Evolutionary conservation across 495 filamentous ascomycete genomes (phyloP).

Genomic region (Talaromyces proteolyticus): DNA sequence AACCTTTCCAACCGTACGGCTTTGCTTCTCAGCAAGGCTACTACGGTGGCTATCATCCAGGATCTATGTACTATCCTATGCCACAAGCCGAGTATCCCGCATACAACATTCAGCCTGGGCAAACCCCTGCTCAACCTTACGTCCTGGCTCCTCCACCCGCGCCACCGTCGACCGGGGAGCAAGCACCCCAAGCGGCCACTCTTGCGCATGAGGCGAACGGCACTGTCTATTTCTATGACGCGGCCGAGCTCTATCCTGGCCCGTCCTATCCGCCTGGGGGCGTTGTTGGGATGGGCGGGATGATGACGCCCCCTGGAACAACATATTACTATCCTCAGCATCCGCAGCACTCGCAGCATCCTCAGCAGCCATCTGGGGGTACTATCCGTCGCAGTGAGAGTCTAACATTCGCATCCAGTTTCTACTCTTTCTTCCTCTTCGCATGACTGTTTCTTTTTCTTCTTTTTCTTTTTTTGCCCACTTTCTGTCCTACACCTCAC

Average conservation of each 20-base stretch:
- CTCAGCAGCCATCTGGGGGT: conserved; percentile 47
- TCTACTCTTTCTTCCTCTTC: too few relatives aligned
- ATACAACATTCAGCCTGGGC: conserved; percentile 13
- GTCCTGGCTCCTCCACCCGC: conserved; percentile 39
- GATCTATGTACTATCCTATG: conserved; percentile 47
- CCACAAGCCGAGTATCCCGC: conserved; percentile 29
- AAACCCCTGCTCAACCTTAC: conserved; percentile 4
- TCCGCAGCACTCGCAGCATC: too few relatives aligned
- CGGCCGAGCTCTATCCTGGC: conserved; percentile 57
- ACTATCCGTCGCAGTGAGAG: too few relatives aligned
- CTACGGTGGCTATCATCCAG: conserved; percentile 54
- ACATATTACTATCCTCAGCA: conserved; percentile 71
- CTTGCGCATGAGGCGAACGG: conserved; percentile 91
- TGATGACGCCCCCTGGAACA: conserved; percentile 67
- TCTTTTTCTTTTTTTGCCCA: conserved; percentile 8
- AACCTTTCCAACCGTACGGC: conserved; percentile 78
- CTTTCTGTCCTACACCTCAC: conserved; percentile 6
- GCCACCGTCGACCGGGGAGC: conserved; percentile 40
- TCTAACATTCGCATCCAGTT: too few relatives aligned
- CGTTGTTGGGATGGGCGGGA: conserved; percentile 68
- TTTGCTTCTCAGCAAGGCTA: conserved; percentile 53
- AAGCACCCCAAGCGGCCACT: conserved; percentile 53
- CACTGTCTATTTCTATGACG: conserved; percentile 91
- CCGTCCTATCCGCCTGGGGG: conserved; percentile 48
- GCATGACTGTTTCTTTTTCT: conserved; percentile 5